Evolutionary conservation across 108 stramenopile genomes (phyloP), one percentile per base, ranked within the genome.

Genomic region (Mediolabrus comicus): DNA sequence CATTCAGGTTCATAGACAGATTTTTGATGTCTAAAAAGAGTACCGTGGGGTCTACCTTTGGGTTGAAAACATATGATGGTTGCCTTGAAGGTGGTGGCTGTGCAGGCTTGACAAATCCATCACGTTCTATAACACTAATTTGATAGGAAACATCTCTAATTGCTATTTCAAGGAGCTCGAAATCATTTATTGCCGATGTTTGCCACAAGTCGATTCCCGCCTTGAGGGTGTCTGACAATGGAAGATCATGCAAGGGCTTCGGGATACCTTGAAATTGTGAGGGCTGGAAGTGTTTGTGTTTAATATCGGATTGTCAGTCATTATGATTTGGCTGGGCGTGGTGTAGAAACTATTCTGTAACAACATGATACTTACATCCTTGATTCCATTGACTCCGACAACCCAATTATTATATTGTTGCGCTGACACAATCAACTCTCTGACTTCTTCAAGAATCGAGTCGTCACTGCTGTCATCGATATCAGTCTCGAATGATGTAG

Each of bases 191-290:
- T 72, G 88, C 87, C 16, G 86, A 60, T 30, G 85, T 80, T 53
- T 88, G 74, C 94, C 94, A 95, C 8, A 90, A 82, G 51, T 92
- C 91, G 16, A 95, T 91, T 27, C 71, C 87, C 72, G 86, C 83
- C 55, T 89, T 86, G 24, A 95, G 73, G 0, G 86, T 81, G 30
- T 79, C 67, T 36, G 90, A 89, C 25, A 95, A 52, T 29, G 91
- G 91, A 25, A 92, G 82, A 35, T 83, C 87, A 4, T 70, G 35
- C 19, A 95, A 75, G 11, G 70, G 85, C 1, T 79, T 68, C 26
- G 79, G 75, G 6, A 75, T 52, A 25, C 77, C 65, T 1, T 41
- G 29, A 51, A 58, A 71, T 35, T 60, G 49, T 38, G 34, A 60
- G 6, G 70, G 39, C 59, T 56, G 60, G 14, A 38, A 49, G 7